phyloP scores from a whole-genome alignment of 164 flowering plant species.

The Liriodendron chinense region DNA sequence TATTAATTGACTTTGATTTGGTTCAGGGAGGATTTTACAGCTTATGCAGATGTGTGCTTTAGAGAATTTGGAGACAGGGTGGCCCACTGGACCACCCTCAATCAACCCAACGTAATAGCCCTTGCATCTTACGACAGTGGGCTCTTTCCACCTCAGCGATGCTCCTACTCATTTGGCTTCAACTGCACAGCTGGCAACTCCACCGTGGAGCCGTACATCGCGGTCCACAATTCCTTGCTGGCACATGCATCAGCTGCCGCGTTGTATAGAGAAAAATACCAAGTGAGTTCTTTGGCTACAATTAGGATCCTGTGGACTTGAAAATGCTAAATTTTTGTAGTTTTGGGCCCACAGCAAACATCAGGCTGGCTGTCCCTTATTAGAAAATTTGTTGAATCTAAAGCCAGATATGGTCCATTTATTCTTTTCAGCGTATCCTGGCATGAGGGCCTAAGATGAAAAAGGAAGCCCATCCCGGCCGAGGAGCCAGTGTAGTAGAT shows the following conservation, averaged over 20 bases:
- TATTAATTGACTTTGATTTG: neutral
- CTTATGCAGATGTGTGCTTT: slow-evolving; percentile 51
- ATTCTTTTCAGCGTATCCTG: no score
- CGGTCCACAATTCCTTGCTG: slow-evolving; percentile 33
- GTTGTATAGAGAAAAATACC: slow-evolving; percentile 34
- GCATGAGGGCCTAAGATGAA: no score
- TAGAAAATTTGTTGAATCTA: no score
- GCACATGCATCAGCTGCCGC: slow-evolving; percentile 41
- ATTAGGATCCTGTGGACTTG: neutral
- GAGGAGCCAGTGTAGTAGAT: no score
- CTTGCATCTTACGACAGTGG: slow-evolving; percentile 28
- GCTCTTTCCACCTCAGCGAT: slow-evolving; percentile 31
- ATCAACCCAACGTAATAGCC: slow-evolving; percentile 34
- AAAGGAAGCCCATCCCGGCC: no score
- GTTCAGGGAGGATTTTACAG: slow-evolving; percentile 31
- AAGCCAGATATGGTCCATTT: no score
- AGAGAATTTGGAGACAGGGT: slow-evolving; percentile 46
- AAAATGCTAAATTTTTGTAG: no score
- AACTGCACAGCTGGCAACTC: neutral
- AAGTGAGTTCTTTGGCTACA: slow-evolving; percentile 19
- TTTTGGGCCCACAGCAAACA: no score
- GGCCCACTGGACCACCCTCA: slow-evolving; percentile 54
- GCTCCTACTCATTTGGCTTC: neutral
- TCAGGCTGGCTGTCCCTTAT: no score
- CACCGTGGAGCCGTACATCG: slow-evolving; percentile 45